Evolutionary conservation across 2,329 filamentous ascomycete species (phyloP).

Genomic region (Fusarium luffae): DNA sequence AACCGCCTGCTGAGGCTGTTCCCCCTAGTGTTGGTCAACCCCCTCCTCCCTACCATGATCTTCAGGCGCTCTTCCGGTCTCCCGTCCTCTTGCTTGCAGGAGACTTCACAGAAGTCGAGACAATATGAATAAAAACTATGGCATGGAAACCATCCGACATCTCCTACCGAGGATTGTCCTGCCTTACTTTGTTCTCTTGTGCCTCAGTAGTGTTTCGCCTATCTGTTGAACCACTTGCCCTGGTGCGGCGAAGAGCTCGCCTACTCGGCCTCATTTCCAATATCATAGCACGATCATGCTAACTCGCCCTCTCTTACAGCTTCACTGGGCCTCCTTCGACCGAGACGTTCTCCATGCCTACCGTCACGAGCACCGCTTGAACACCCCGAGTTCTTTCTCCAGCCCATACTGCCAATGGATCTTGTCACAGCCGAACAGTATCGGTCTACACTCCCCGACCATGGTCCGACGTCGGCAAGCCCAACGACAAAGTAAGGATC

Average conservation of each 20-base stretch:
- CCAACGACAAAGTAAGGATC: conserved; percentile 75
- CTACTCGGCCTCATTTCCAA: not conserved
- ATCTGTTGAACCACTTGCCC: not conserved
- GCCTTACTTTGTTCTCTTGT: not conserved
- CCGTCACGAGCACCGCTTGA: conserved; percentile 77
- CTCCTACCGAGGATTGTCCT: not conserved
- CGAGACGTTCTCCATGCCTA: conserved; percentile 77
- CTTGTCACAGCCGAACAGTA: conserved; percentile 69
- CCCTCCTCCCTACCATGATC: conserved; percentile 21
- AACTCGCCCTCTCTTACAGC: conserved; percentile 50
- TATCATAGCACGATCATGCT: conserved; percentile 1
- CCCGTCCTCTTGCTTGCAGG: not conserved
- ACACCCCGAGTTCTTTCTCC: conserved; percentile 76
- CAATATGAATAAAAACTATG: not conserved
- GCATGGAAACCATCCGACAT: not conserved
- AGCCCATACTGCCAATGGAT: conserved; percentile 71
- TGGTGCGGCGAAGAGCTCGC: not conserved
- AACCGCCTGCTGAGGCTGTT: conserved; percentile 45
- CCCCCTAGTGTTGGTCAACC: conserved; percentile 50
- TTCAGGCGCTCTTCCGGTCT: not conserved
- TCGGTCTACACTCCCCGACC: conserved; percentile 79
- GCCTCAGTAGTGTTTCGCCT: not conserved
- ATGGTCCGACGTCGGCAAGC: conserved; percentile 75
- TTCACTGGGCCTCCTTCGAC: conserved; percentile 76
- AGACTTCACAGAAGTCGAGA: not conserved